Conservation (phyloP, 2,329 filamentous ascomycete genomes). For the Colletotrichum sojae region DNA sequence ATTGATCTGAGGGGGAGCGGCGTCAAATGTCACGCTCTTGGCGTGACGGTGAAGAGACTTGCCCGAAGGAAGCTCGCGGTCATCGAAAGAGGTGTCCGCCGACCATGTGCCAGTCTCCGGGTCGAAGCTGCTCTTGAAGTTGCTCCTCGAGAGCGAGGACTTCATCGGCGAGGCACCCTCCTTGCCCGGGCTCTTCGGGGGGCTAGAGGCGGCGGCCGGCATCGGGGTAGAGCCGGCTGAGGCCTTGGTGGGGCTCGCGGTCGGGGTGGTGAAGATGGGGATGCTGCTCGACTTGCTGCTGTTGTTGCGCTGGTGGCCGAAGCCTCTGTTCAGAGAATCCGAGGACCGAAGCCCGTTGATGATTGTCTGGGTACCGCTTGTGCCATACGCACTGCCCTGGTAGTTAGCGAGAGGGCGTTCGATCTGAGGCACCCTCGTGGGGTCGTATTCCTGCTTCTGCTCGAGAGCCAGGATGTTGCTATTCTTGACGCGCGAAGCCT, state of each 20-base stretch:
- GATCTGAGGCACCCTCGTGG: constrained; percentile 80
- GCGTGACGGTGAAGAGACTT: constrained; percentile 84
- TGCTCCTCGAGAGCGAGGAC: constrained; percentile 82
- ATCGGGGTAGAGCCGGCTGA: constrained; percentile 12
- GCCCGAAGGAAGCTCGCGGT: constrained; percentile 73
- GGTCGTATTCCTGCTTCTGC: constrained; percentile 93
- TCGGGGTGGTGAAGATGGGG: constrained; percentile 67
- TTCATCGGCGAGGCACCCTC: constrained; percentile 86
- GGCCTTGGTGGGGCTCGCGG: constrained; percentile 49
- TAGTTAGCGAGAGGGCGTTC: constrained; percentile 86
- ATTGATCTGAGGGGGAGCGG: constrained; percentile 92
- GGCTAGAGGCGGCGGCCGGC: constrained; percentile 42
- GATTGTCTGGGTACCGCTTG: constrained; percentile 57
- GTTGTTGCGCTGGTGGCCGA: constrained; percentile 66
- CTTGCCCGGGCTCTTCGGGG: constrained; percentile 73
- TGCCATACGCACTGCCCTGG: constrained; percentile 79
- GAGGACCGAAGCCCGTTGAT: constrained; percentile 67
- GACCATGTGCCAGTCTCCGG: constrained; percentile 78
- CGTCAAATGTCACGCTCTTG: constrained; percentile 98
- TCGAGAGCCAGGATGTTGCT: constrained; percentile 97
- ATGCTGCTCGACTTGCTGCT: constrained; percentile 71
- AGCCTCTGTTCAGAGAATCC: constrained; percentile 56
- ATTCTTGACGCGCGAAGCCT: constrained; percentile 95
- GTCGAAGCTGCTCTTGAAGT: constrained; percentile 79
- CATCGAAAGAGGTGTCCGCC: constrained; percentile 72